Evolutionary conservation across 148 eudicot species (phyloP).

Genomic region (Beta vulgaris): DNA sequence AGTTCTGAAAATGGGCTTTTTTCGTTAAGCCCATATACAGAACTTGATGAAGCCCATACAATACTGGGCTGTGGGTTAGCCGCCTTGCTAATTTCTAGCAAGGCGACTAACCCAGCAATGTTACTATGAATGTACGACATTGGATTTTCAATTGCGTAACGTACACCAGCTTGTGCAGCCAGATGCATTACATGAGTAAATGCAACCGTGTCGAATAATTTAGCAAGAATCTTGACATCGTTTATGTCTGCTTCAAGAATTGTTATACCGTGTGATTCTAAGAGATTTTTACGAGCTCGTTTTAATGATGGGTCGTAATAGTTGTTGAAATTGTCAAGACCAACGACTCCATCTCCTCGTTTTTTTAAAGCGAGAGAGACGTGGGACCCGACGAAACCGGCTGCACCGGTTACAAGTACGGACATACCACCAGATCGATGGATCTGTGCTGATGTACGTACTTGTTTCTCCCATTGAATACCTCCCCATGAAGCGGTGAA

Average conservation of each 20-base stretch:
- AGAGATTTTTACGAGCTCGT: conserved; percentile 35
- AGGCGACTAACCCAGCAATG: conserved; percentile 62
- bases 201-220: conserved; percentile 46
- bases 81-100: conserved; percentile 53
- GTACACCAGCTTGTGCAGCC: conserved; percentile 79
- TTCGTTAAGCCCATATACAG: conserved; percentile 79
- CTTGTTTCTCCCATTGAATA: conserved; percentile 55
- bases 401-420: conserved; percentile 73
- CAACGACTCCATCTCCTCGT: conserved; percentile 86
- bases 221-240: conserved; percentile 41
- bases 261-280: conserved; percentile 32
- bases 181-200: conserved; percentile 77
- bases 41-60: conserved; percentile 82
- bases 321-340: conserved; percentile 67
- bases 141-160: conserved; percentile 77
- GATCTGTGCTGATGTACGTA: conserved; percentile 56
- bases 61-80: conserved; percentile 66
- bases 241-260: conserved; percentile 63
- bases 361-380: conserved; percentile 55
- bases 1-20: conserved; percentile 65
- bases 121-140: conserved; percentile 63
- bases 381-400: conserved; percentile 81
- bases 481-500: conserved; percentile 55
- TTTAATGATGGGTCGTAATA: conserved; percentile 72
- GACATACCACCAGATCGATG: conserved; percentile 50